Conservation (phyloP, 768 basidiomycete genomes). For the Termitomyces sp. region DNA sequence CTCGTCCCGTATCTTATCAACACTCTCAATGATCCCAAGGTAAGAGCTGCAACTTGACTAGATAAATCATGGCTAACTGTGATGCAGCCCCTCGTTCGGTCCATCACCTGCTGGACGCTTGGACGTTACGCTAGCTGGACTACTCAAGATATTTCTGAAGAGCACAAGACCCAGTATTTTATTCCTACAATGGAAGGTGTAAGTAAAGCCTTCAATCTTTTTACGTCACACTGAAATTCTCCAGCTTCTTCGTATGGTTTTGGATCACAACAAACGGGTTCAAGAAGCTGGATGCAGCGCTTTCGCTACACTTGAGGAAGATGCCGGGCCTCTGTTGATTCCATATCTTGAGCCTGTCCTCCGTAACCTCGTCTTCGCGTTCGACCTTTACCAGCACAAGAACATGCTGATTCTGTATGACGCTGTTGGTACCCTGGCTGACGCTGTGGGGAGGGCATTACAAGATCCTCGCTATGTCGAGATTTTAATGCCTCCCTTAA, state of each 20-base stretch:
- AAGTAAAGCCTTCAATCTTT: constrained; percentile 15
- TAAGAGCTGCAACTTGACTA: constrained; percentile 25
- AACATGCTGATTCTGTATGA: constrained; percentile 98
- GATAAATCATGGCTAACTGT: constrained; percentile 7
- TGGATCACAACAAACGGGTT: constrained; percentile 98
- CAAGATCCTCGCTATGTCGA: constrained; percentile 86
- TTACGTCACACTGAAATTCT: not conserved
- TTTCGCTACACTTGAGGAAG: constrained; percentile 97
- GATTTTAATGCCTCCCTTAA: constrained; percentile 94
- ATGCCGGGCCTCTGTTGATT: constrained; percentile 83
- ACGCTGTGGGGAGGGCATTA: constrained; percentile 87
- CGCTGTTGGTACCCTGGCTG: constrained; percentile 97
- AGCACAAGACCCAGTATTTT: constrained; percentile 87
- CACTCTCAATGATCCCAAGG: constrained; percentile 89
- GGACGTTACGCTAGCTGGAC: constrained; percentile 98
- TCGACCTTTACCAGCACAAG: constrained; percentile 98
- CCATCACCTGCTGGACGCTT: constrained; percentile 99
- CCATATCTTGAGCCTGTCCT: constrained; percentile 95
- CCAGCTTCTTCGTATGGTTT: constrained; percentile 95
- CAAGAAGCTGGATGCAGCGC: constrained; percentile 99
- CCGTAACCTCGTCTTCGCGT: constrained; percentile 91
- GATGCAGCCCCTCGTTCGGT: constrained; percentile 86
- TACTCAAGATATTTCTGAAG: constrained; percentile 76
- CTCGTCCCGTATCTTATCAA: constrained; percentile 91
- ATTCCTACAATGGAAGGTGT: constrained; percentile 99